These are phyloP conservation scores for Piloderma croceum DNA, from an alignment of 768 basidiomycete species.

Conservation along the genomic window DNA sequence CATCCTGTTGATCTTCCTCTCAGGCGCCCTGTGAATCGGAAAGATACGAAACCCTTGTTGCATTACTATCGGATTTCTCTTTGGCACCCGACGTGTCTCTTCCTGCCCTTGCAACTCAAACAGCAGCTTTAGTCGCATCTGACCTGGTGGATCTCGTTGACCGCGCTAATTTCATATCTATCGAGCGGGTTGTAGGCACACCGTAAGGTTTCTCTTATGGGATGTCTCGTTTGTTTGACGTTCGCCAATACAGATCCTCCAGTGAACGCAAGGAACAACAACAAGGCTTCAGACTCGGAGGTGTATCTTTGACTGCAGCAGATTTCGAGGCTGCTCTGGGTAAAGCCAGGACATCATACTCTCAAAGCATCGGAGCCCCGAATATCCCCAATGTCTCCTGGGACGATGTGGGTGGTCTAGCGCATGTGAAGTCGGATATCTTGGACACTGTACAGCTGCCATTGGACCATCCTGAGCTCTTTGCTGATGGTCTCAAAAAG, in stretches of 20 bases:
- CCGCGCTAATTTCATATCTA: constrained; percentile 50
- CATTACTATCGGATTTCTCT: constrained; percentile 32
- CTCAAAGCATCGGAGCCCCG: constrained; percentile 93
- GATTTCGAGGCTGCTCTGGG: constrained; percentile 74
- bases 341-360: constrained; percentile 70
- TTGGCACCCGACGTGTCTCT: constrained; percentile 78
- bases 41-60: constrained; percentile 54
- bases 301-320: constrained; percentile 41
- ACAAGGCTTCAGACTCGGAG: constrained; percentile 22
- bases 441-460: constrained; percentile 94
- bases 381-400: constrained; percentile 93
- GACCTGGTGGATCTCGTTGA: constrained; percentile 71
- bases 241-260: constrained; percentile 3
- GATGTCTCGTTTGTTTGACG: neutral
- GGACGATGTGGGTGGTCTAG: constrained; percentile 96
- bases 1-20: neutral
- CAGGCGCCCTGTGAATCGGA: constrained; percentile 81
- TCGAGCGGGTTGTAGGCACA: constrained; percentile 38
- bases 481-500: constrained; percentile 89
- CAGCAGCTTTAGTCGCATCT: constrained; percentile 81
- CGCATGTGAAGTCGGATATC: constrained; percentile 84
- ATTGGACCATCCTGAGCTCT: constrained; percentile 83
- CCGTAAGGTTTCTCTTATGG: constrained; percentile 27
- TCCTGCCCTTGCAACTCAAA: constrained; percentile 69
- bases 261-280: too few relatives aligned